Percentiles rank a stretch among this genome's conserved stretches.
These are phyloP conservation scores for Dorcoceras hygrometricum DNA, from an alignment of 257 asterid species.

Conservation along the genomic window DNA sequence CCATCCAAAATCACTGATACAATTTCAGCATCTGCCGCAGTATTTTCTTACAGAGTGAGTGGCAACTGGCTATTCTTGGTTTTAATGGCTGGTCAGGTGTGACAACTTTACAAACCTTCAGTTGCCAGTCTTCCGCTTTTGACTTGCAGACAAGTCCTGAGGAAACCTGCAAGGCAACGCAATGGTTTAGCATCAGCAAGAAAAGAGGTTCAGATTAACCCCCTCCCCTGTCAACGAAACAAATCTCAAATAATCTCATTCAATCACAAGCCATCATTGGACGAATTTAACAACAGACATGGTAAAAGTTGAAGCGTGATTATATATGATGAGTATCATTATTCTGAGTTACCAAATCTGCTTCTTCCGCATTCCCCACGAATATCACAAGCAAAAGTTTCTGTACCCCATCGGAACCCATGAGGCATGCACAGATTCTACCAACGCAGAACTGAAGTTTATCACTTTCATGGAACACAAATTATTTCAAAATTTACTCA, in stretches of 20 bases:
- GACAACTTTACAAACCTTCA: constrained; percentile 8
- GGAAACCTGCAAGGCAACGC: constrained; percentile 35
- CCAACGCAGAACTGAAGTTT: neutral
- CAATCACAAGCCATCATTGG: neutral
- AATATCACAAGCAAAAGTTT: neutral
- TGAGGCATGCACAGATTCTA: neutral
- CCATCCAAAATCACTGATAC: constrained; percentile 1
- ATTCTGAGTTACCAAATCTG: neutral
- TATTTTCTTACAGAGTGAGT: constrained; percentile 1
- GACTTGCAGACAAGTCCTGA: constrained; percentile 33
- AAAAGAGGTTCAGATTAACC: neutral
- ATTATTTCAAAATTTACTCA: neutral
- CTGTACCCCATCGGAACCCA: neutral
- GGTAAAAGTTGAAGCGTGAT: neutral
- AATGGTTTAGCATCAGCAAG: neutral
- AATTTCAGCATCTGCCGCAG: neutral
- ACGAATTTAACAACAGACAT: neutral
- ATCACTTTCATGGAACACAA: neutral
- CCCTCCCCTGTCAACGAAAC: neutral
- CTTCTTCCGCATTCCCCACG: neutral
- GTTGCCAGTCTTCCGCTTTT: constrained; percentile 34
- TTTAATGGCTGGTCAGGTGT: neutral
- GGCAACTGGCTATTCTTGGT: neutral
- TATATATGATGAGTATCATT: neutral
- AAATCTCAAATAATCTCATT: neutral